Percentiles rank a stretch among this genome's conserved stretches.
Conservation (phyloP, 306 rosid species). For the Elaeagnus macrophylla region DNA sequence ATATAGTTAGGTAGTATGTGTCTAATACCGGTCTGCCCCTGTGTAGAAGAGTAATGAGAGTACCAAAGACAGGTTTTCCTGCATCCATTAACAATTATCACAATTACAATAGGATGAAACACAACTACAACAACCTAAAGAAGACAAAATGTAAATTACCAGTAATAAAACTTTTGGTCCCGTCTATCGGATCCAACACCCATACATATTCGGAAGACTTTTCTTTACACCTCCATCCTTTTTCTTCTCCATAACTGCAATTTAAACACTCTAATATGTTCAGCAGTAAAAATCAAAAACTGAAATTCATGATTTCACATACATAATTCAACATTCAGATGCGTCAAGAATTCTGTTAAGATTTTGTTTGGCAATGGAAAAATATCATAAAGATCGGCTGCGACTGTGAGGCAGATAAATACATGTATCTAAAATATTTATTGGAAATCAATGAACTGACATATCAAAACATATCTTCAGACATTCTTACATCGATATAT, state of each 20-base stretch:
- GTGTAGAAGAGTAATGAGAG: conserved; percentile 73
- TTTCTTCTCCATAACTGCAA: conserved; percentile 88
- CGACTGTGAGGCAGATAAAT: no score
- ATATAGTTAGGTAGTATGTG: conserved; percentile 9
- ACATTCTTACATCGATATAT: not conserved
- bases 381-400: no score
- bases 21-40: conserved; percentile 65
- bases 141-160: conserved; percentile 34
- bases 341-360: not conserved
- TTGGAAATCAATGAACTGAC: no score
- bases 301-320: conserved; percentile 1
- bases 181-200: conserved; percentile 96
- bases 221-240: conserved; percentile 82
- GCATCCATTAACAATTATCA: conserved; percentile 18
- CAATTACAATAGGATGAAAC: not conserved
- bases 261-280: conserved; percentile 4
- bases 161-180: conserved; percentile 89
- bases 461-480: not conserved
- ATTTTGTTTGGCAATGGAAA: conserved; percentile 7
- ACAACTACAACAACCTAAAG: not conserved
- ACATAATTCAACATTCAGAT: conserved; percentile 8
- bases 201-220: conserved; percentile 67
- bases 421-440: no score
- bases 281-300: conserved; percentile 9
- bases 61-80: conserved; percentile 95